Conservation (phyloP, 805 yeast genomes). For the Wickerhamomyces alni region DNA sequence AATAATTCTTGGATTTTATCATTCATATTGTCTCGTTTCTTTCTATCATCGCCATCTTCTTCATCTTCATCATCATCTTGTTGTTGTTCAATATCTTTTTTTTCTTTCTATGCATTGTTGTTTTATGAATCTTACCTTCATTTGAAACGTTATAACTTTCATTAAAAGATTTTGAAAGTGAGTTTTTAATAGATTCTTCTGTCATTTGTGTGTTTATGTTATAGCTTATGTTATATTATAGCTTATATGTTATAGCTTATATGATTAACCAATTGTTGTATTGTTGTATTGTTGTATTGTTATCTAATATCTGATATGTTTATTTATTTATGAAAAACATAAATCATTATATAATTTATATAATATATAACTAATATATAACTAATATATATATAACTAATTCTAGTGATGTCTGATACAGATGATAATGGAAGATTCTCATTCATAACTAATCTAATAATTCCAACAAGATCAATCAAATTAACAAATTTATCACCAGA, state of each 20-base stretch:
- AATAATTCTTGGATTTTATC: conserved; percentile 51
- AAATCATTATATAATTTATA: too few relatives aligned
- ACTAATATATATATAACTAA: too few relatives aligned
- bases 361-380: too few relatives aligned
- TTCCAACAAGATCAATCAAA: not conserved
- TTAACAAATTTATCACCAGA: not conserved
- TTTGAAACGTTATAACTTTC: not conserved
- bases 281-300: too few relatives aligned
- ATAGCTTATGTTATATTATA: too few relatives aligned
- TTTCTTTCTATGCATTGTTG: conserved; percentile 1
- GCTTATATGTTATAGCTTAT: too few relatives aligned
- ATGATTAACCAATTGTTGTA: too few relatives aligned
- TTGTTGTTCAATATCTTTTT: not conserved
- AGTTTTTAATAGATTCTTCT: not conserved
- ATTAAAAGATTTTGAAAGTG: not conserved
- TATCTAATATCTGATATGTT: too few relatives aligned
- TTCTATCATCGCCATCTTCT: conserved; percentile 35
- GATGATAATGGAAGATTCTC: not conserved
- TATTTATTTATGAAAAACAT: too few relatives aligned
- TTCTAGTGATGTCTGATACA: too few relatives aligned
- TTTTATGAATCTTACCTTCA: not conserved
- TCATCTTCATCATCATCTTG: conserved; percentile 25
- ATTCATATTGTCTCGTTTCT: conserved; percentile 51
- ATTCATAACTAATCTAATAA: not conserved
- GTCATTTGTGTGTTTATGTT: too few relatives aligned